Conservation (phyloP, 805 yeast genomes). For the Candida corydali region DNA sequence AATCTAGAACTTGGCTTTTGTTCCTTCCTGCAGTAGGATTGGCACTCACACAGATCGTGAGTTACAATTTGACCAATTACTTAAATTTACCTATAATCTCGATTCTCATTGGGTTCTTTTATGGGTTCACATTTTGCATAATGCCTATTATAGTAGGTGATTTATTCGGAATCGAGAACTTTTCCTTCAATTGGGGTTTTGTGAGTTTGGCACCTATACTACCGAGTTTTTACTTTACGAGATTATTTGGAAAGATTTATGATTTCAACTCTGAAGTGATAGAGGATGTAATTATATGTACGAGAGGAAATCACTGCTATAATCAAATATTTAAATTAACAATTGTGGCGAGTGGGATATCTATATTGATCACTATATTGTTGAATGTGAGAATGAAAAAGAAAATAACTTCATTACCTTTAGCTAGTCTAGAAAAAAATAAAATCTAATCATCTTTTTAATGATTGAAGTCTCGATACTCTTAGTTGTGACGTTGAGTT, state of each 20-base stretch:
- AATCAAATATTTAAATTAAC: constrained; percentile 40
- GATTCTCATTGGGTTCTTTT: constrained; percentile 60
- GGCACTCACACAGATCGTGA: constrained; percentile 48
- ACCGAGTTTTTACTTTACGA: constrained; percentile 57
- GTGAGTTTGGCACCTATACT: constrained; percentile 63
- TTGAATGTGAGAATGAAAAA: not conserved
- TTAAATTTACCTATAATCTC: constrained; percentile 47
- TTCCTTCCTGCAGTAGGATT: constrained; percentile 49
- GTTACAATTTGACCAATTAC: constrained; percentile 29
- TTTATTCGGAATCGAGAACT: constrained; percentile 61
- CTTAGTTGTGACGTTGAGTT: constrained; percentile 5
- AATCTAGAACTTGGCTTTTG: constrained; percentile 52
- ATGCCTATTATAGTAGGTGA: constrained; percentile 78
- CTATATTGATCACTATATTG: constrained; percentile 13
- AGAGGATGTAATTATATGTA: constrained; percentile 15
- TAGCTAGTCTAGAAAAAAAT: constrained; percentile 5
- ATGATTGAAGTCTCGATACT: constrained; percentile 14
- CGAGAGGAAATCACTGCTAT: constrained; percentile 39
- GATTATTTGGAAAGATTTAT: constrained; percentile 59
- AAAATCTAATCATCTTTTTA: constrained; percentile 10
- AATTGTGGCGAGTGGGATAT: constrained; percentile 25
- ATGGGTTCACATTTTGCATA: constrained; percentile 69
- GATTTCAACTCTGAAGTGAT: constrained; percentile 38
- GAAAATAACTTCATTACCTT: constrained; percentile 7
- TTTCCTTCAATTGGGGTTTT: constrained; percentile 72